Base-by-base conservation (phyloP, 2,329 filamentous ascomycete genomes). In the Chaetomium sp. region DNA sequence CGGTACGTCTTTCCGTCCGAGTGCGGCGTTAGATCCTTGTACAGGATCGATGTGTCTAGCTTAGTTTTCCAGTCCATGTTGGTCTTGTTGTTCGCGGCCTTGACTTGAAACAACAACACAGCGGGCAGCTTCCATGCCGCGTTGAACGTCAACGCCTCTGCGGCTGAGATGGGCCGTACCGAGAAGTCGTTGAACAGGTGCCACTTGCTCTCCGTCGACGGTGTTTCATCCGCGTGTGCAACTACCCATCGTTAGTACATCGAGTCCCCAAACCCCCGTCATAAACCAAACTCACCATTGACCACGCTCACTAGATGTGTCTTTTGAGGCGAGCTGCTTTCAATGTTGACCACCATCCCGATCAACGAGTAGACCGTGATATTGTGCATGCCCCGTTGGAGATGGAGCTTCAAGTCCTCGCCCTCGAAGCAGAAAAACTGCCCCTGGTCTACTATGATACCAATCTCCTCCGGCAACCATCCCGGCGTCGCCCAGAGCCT, bases 131-230 rank as follows among this genome's bases (percentile, higher is more conserved):
- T 99, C 95, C 95, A 99, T 21, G 88, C 85, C 3, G 92, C 87
- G 67, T 94, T 93, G 76, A 98, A 99, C 27, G 90, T 88, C 21
- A 98, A 81, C 0, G 94, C 96, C 74, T 99, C 94, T 67, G 93
- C 89, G 31, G 86, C 85, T 35, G 89, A 86, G 19, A 97, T 86
- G 10, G 90, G 88, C 13, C 91, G 87, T 25, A 99, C 96, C 42
- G 97, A 79, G 73, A 99, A 99, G 77, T 99, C 95, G 71, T 99
- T 99, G 80, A 99, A 97, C 1, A 99, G 79, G 77, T 98, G 92
- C 96, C 96, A 99, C 71, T 90, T 89, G 72, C 86, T 89, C 68
- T 87, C 83, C 3, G 80, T 80, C 0, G 86, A 83, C 0, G 84
- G 75, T 50, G 85, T 81, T 0, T 83, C 80, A 62, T 87, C 86